A percentile compares a stretch with the other conserved stretches of the same genome.
Conservation (phyloP, 352 stramenopile genomes). For the Globisporangium cylindrosporum region DNA sequence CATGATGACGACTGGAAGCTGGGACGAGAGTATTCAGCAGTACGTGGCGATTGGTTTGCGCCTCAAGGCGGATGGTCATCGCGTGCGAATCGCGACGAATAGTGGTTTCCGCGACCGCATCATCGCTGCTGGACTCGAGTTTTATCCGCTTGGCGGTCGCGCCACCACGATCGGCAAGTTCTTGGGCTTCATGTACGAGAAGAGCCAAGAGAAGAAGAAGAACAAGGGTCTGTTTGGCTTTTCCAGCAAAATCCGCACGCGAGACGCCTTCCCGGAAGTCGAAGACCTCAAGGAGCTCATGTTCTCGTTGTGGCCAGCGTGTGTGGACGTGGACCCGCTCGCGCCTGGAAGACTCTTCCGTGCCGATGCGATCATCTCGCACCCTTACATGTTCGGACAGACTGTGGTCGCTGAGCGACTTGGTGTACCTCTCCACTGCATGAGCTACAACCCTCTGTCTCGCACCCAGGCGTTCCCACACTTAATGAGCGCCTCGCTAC, state of each 20-base stretch:
- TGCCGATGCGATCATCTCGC: slow-evolving; percentile 66
- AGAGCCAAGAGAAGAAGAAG: slow-evolving; percentile 8
- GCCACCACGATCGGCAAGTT: slow-evolving; percentile 46
- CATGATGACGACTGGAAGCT: slow-evolving; percentile 64
- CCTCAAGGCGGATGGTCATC: slow-evolving; percentile 81
- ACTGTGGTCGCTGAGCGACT: slow-evolving; percentile 63
- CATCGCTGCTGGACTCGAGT: slow-evolving; percentile 51
- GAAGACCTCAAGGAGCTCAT: slow-evolving; percentile 54
- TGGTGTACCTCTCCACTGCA: slow-evolving; percentile 69
- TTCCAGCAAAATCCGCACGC: slow-evolving; percentile 28
- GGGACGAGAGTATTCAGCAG: slow-evolving; percentile 67
- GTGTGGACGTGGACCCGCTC: slow-evolving; percentile 42
- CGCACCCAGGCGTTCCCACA: slow-evolving; percentile 61
- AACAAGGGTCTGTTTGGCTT: slow-evolving; percentile 12
- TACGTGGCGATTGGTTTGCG: slow-evolving; percentile 71
- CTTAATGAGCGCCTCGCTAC: slow-evolving; percentile 29
- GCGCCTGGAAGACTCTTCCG: slow-evolving; percentile 46
- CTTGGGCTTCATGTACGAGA: slow-evolving; percentile 39
- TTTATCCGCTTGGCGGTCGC: slow-evolving; percentile 61
- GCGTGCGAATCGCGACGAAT: slow-evolving; percentile 89
- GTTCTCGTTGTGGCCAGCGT: slow-evolving; percentile 59
- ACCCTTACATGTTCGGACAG: slow-evolving; percentile 64
- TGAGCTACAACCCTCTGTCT: slow-evolving; percentile 48
- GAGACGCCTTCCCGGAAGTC: slow-evolving; percentile 39
- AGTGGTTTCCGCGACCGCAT: slow-evolving; percentile 71